phyloP scores from a whole-genome alignment of 2,329 filamentous ascomycete genomes.

The Paecilomyces niveus region DNA sequence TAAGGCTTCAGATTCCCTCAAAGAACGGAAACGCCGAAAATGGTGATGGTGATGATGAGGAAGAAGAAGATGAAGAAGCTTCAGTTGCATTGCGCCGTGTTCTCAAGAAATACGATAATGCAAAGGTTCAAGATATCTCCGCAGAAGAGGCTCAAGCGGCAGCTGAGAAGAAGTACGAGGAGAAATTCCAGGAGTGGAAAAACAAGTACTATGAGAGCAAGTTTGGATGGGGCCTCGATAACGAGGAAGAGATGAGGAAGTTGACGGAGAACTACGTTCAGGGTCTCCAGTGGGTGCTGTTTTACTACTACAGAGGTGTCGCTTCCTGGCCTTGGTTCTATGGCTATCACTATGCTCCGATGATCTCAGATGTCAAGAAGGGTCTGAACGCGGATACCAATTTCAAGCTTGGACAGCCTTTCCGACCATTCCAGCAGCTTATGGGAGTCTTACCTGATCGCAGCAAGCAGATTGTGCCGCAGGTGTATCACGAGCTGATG shows the following conservation, averaged over 20 bases:
- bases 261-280: conserved; percentile 96
- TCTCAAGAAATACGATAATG: conserved; percentile 84
- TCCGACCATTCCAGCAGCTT: conserved; percentile 89
- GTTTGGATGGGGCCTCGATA: conserved; percentile 79
- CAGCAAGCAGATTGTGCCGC: conserved; percentile 92
- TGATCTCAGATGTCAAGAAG: conserved; percentile 93
- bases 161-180: conserved; percentile 78
- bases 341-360: conserved; percentile 89
- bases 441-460: conserved; percentile 98
- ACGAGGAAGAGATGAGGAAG: conserved; percentile 70
- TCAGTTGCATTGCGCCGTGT: conserved; percentile 76
- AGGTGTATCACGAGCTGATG: conserved; percentile 86
- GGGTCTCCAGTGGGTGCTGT: conserved; percentile 94
- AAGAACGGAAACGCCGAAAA: conserved; percentile 38
- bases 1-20: conserved; percentile 56
- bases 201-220: conserved; percentile 87
- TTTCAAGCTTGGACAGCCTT: conserved; percentile 90
- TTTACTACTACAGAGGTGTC: conserved; percentile 95
- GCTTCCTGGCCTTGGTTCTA: conserved; percentile 99
- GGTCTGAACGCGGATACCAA: conserved; percentile 81
- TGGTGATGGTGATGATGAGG: conserved; percentile 54
- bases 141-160: conserved; percentile 70
- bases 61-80: conserved; percentile 76
- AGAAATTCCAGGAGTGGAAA: conserved; percentile 90
- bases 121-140: conserved; percentile 72